These are phyloP conservation scores for Allium fistulosum DNA, from an alignment of 106 monocot genomes.

Conservation along the genomic window DNA sequence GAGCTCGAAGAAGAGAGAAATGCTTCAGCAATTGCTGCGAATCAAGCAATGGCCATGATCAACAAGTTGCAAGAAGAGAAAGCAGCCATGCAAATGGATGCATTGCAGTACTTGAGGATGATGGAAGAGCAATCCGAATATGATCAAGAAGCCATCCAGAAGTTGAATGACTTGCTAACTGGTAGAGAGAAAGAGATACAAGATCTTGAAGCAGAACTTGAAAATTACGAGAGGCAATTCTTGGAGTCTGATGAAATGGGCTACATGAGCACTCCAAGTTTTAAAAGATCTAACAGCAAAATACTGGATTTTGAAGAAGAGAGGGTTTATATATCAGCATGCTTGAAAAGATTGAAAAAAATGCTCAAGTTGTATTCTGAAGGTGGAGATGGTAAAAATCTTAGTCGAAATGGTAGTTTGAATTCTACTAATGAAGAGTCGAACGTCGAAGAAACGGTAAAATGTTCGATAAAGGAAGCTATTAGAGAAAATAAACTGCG, in stretches of 20 bases:
- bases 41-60: conserved; percentile 97
- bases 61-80: conserved; percentile 96
- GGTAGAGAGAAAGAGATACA: conserved; percentile 72
- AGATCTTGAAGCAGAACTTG: conserved; percentile 57
- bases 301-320: conserved; percentile 51
- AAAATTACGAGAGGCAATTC: conserved; percentile 34
- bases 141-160: conserved; percentile 73
- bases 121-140: conserved; percentile 95
- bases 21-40: conserved; percentile 83
- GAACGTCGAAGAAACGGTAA: neutral
- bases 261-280: neutral
- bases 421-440: neutral
- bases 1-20: conserved; percentile 93
- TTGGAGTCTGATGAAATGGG: conserved; percentile 12
- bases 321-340: conserved; percentile 42
- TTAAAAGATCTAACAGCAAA: neutral
- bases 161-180: conserved; percentile 39
- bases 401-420: neutral
- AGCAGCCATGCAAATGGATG: conserved; percentile 93
- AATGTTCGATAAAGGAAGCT: conserved; percentile 8
- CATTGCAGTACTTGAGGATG: conserved; percentile 85
- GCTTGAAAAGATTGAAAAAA: conserved; percentile 46
- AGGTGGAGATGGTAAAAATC: neutral
- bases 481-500: conserved; percentile 3
- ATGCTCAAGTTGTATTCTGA: conserved; percentile 21